phyloP scores from a whole-genome alignment of 2,329 filamentous ascomycete genomes.

The Pezicula neosporulosa region DNA sequence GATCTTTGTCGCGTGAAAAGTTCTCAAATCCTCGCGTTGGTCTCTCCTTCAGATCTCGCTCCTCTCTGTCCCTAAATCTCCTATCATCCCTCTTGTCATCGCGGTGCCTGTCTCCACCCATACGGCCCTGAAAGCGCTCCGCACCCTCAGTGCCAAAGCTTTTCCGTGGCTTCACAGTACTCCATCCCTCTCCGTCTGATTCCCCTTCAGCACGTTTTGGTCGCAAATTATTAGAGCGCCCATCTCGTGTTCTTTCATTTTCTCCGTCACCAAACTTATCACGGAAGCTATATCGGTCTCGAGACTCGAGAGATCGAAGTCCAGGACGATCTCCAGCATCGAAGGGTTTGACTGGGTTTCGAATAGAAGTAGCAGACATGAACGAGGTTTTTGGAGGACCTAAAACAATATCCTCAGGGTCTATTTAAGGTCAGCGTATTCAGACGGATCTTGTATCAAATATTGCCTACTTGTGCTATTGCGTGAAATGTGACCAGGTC shows the following conservation, averaged over 20 bases:
- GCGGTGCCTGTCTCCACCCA: slow-evolving; percentile 48
- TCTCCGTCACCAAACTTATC: slow-evolving; percentile 48
- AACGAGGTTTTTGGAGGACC: slow-evolving; percentile 83
- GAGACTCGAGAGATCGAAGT: slow-evolving; percentile 48
- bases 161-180: slow-evolving; percentile 68
- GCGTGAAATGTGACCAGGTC: slow-evolving; percentile 49
- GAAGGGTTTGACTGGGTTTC: slow-evolving; percentile 33
- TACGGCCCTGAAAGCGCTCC: slow-evolving; percentile 65
- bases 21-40: slow-evolving; percentile 47
- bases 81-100: slow-evolving; percentile 37
- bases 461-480: slow-evolving; percentile 51
- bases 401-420: slow-evolving; percentile 78
- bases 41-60: slow-evolving; percentile 49
- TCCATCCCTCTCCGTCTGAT: slow-evolving; percentile 70
- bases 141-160: slow-evolving; percentile 71
- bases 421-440: slow-evolving; percentile 34
- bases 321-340: slow-evolving; percentile 40
- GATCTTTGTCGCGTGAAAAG: slow-evolving; percentile 46
- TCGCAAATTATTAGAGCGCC: slow-evolving; percentile 42
- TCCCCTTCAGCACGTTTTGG: slow-evolving; percentile 50
- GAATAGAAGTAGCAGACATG: slow-evolving; percentile 65
- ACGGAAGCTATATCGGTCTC: slow-evolving; percentile 60
- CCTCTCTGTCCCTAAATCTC: slow-evolving; percentile 47
- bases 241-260: slow-evolving; percentile 46
- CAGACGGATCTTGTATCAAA: slow-evolving; percentile 14